Evolutionary conservation across 345 rosid species (phyloP).

Genomic region (Eucalyptus sp.): DNA sequence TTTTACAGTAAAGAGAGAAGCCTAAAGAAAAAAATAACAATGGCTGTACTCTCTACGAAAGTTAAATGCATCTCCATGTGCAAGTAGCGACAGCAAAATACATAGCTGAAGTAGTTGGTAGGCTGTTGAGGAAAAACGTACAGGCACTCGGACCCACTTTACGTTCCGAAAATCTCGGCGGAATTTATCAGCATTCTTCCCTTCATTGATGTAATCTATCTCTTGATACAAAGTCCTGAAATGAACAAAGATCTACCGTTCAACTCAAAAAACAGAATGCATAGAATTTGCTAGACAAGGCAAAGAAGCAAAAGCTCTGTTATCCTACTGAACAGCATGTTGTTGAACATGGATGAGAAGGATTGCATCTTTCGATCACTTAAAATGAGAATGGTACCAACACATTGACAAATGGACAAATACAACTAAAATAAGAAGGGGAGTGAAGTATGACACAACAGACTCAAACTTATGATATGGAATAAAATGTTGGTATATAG

Average conservation of each 20-base stretch:
- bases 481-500: neutral
- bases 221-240: constrained; percentile 86
- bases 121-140: constrained; percentile 26
- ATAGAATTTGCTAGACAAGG: neutral
- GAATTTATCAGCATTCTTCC: constrained; percentile 85
- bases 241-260: neutral
- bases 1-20: neutral
- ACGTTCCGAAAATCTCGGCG: constrained; percentile 81
- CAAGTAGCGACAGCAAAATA: neutral
- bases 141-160: constrained; percentile 96
- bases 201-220: constrained; percentile 94
- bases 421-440: neutral
- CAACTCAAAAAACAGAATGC: neutral
- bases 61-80: neutral
- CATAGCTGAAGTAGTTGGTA: neutral
- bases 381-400: neutral
- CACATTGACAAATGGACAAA: neutral
- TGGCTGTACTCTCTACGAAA: neutral
- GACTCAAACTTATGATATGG: neutral
- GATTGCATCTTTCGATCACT: neutral
- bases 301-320: neutral
- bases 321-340: neutral
- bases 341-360: neutral
- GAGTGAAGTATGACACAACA: neutral
- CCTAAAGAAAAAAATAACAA: neutral